These are phyloP conservation scores for Brasilioporus rufonigricans DNA, from an alignment of 768 basidiomycete genomes.

Conservation along the genomic window DNA sequence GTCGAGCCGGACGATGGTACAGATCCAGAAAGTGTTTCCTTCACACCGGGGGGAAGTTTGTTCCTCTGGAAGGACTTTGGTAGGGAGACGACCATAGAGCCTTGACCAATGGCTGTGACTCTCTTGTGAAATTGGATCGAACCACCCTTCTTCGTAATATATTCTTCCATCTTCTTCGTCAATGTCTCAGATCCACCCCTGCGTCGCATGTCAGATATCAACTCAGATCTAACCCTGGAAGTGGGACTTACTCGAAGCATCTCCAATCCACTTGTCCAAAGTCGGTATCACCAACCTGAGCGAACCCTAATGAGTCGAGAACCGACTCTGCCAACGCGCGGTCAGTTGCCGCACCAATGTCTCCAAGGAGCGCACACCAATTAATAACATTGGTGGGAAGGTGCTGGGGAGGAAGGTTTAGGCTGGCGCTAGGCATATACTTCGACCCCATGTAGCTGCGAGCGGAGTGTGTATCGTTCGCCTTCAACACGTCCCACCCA, in stretches of 20 bases:
- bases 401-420: constrained; percentile 10
- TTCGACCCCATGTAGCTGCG: constrained; percentile 21
- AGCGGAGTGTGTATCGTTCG: constrained; percentile 26
- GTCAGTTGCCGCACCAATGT: background rate
- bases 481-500: constrained; percentile 28
- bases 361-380: constrained; percentile 16
- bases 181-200: constrained; percentile 6
- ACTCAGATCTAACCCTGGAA: no score
- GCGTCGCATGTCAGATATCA: background rate
- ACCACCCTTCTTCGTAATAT: background rate
- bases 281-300: background rate
- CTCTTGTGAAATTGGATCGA: background rate
- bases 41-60: no score
- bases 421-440: constrained; percentile 17
- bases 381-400: constrained; percentile 26
- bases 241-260: constrained; percentile 6
- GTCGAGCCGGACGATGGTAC: no score
- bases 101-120: constrained; percentile 5
- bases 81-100: background rate
- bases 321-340: background rate
- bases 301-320: background rate
- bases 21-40: no score
- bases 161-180: constrained; percentile 1
- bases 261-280: constrained; percentile 2
- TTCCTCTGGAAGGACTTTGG: no score